phyloP scores from a whole-genome alignment of 768 basidiomycete species.

The Pleurotus salmoneostramineus region DNA sequence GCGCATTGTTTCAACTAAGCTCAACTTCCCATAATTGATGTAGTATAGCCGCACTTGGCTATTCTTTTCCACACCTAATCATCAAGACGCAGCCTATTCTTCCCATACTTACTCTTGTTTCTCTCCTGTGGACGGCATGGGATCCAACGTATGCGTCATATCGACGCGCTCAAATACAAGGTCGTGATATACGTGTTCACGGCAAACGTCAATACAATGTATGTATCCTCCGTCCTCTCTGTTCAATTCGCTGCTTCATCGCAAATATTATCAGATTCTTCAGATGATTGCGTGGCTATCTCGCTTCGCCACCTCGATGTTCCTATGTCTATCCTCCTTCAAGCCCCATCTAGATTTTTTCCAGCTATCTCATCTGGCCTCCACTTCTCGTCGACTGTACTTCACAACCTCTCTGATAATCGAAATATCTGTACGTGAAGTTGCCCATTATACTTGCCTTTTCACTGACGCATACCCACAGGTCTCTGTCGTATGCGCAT shows the following conservation, averaged over 20 bases:
- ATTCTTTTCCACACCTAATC: slow-evolving; percentile 22
- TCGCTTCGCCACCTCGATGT: slow-evolving; percentile 45
- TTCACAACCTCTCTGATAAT: slow-evolving; percentile 39
- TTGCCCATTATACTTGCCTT: neutral
- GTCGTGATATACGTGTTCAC: slow-evolving; percentile 62
- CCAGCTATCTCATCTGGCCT: slow-evolving; percentile 30
- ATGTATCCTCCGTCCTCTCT: slow-evolving; percentile 18
- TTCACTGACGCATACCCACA: slow-evolving; percentile 20
- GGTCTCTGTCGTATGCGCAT: slow-evolving; percentile 49
- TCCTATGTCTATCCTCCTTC: slow-evolving; percentile 40
- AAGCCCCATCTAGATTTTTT: slow-evolving; percentile 35
- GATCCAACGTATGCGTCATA: slow-evolving; percentile 74
- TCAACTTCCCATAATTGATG: neutral
- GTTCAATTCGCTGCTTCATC: neutral
- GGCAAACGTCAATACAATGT: slow-evolving; percentile 67
- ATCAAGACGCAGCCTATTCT: slow-evolving; percentile 32
- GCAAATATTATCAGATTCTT: slow-evolving; percentile 36
- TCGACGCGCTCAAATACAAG: slow-evolving; percentile 60
- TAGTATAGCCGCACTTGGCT: slow-evolving; percentile 27
- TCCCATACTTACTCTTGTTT: slow-evolving; percentile 49
- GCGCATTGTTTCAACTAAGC: slow-evolving; percentile 13
- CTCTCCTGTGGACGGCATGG: slow-evolving; percentile 81
- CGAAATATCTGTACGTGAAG: slow-evolving; percentile 53
- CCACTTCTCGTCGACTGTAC: slow-evolving; percentile 36
- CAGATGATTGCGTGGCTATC: slow-evolving; percentile 60